A percentile compares a stretch with the other conserved stretches of the same genome.
Evolutionary conservation across 2,329 filamentous ascomycete species (phyloP).

Genomic region (Ceratocystis diversiconidia): DNA sequence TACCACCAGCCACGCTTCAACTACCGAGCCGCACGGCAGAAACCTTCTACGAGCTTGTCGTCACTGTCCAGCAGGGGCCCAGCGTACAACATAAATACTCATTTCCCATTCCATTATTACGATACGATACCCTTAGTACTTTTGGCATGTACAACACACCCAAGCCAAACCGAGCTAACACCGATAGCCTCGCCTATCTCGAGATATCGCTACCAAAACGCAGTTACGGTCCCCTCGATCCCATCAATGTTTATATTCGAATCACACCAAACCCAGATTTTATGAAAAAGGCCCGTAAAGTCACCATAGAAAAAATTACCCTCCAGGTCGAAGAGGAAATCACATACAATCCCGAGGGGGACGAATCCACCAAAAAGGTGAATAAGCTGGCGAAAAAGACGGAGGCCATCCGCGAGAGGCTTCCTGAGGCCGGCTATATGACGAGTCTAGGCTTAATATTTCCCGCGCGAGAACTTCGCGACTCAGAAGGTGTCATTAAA

Average conservation of each 20-base stretch:
- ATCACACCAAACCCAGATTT: conserved; percentile 84
- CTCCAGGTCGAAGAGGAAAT: conserved; percentile 94
- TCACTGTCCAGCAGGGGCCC: conserved; percentile 84
- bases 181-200: conserved; percentile 81
- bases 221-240: conserved; percentile 92
- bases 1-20: conserved; percentile 84
- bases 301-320: conserved; percentile 88
- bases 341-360: conserved; percentile 95
- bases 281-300: conserved; percentile 76
- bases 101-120: conserved; percentile 77
- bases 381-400: conserved; percentile 77
- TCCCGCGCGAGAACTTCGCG: conserved; percentile 74
- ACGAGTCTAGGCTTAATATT: conserved; percentile 87
- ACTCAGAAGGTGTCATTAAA: conserved; percentile 74
- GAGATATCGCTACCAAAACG: conserved; percentile 85
- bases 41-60: conserved; percentile 92
- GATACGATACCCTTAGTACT: conserved; percentile 93
- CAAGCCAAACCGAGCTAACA: conserved; percentile 70
- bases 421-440: conserved; percentile 83
- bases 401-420: conserved; percentile 64
- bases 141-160: conserved; percentile 99
- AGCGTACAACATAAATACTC: conserved; percentile 77
- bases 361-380: conserved; percentile 80
- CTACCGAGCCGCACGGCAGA: conserved; percentile 87
- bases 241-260: conserved; percentile 92